These are phyloP conservation scores for Detonula confervacea DNA, from an alignment of 352 stramenopile genomes.

Conservation along the genomic window DNA sequence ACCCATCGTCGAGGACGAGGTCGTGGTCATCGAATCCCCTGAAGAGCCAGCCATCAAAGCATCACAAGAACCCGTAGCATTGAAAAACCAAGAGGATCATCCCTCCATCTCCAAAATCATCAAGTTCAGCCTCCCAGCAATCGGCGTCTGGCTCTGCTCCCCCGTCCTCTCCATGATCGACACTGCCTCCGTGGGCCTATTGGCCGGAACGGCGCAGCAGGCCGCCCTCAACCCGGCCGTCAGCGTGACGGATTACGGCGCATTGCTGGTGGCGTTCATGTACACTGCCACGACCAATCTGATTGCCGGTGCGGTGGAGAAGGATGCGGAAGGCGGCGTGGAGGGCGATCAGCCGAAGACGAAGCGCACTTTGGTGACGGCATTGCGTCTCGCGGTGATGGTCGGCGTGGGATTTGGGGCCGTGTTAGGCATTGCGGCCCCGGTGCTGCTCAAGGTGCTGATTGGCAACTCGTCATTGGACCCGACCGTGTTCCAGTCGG, in stretches of 20 bases:
- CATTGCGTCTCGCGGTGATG: slow-evolving; percentile 62
- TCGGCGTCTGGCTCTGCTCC: slow-evolving; percentile 80
- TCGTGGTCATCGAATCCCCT: slow-evolving; percentile 11
- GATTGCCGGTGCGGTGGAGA: slow-evolving; percentile 60
- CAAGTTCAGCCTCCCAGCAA: slow-evolving; percentile 77
- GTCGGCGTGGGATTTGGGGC: slow-evolving; percentile 63
- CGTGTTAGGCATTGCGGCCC: slow-evolving; percentile 48
- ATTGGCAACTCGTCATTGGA: slow-evolving; percentile 72
- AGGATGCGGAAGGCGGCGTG: slow-evolving; percentile 28
- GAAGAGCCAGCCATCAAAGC: neutral
- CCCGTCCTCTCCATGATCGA: slow-evolving; percentile 81
- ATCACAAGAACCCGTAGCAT: too few species aligned
- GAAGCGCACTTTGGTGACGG: slow-evolving; percentile 63
- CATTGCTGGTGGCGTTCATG: slow-evolving; percentile 73
- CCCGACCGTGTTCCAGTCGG: slow-evolving; percentile 64
- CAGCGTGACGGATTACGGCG: slow-evolving; percentile 71
- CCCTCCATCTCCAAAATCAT: slow-evolving; percentile 74
- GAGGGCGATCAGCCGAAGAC: slow-evolving; percentile 13
- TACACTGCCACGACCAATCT: slow-evolving; percentile 83
- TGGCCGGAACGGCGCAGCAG: slow-evolving; percentile 76
- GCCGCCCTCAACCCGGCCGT: slow-evolving; percentile 79
- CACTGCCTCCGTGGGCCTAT: slow-evolving; percentile 69
- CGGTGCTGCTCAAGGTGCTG: slow-evolving; percentile 53
- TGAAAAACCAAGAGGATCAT: too few species aligned
- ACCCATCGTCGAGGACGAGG: slow-evolving; percentile 10